Evolutionary conservation across 2,329 filamentous ascomycete genomes (phyloP).

Genomic region (Zymoseptoria crescenta): DNA sequence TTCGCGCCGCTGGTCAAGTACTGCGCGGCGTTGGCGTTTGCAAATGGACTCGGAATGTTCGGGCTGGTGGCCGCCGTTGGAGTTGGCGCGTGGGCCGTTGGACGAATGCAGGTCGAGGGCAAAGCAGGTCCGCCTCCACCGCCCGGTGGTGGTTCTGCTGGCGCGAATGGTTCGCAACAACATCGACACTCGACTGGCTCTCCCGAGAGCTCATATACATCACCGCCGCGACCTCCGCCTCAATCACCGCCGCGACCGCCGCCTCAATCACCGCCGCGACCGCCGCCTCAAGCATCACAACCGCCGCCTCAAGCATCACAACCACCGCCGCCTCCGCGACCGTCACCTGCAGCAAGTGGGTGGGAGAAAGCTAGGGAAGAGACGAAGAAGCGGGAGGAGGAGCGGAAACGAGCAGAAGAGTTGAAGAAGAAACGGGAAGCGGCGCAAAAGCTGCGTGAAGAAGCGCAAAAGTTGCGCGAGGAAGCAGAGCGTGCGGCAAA

Average conservation of each 20-base stretch:
- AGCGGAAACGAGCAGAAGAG: constrained; percentile 51
- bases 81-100: constrained; percentile 69
- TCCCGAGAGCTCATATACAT: constrained; percentile 18
- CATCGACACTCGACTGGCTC: constrained; percentile 19
- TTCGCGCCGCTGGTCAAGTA: constrained; percentile 67
- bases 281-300: constrained; percentile 12
- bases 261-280: constrained; percentile 6
- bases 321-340: constrained; percentile 11
- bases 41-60: constrained; percentile 63
- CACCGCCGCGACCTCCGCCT: constrained; percentile 8
- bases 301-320: constrained; percentile 13
- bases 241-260: constrained; percentile 7
- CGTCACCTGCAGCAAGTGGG: constrained; percentile 22
- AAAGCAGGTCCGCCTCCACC: constrained; percentile 27
- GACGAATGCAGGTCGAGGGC: constrained; percentile 53
- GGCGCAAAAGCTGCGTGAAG: constrained; percentile 44
- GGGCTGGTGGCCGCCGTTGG: constrained; percentile 66
- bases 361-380: constrained; percentile 67
- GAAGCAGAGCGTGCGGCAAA: constrained; percentile 40
- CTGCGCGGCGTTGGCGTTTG: constrained; percentile 57
- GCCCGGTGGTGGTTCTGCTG: constrained; percentile 23
- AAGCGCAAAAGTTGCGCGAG: constrained; percentile 45
- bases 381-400: constrained; percentile 55
- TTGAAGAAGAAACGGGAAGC: constrained; percentile 53
- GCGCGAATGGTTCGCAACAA: constrained; percentile 24